These are phyloP conservation scores for Monilinia aucupariae DNA, from an alignment of 2,329 filamentous ascomycete species.

Conservation along the genomic window DNA sequence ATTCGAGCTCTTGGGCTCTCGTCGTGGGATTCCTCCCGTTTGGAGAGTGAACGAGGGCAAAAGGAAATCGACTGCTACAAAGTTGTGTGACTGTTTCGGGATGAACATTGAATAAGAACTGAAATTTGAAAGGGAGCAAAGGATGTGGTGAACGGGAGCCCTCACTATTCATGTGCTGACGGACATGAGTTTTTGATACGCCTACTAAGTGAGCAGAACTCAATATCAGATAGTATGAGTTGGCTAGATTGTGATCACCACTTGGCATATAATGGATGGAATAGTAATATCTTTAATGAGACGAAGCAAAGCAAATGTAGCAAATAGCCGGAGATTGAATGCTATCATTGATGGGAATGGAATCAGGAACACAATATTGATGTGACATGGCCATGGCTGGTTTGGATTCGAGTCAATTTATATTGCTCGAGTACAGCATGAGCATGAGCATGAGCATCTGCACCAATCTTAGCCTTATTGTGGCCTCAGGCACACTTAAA, in stretches of 20 bases:
- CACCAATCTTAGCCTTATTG: background rate
- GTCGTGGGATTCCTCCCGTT: background rate
- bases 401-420: no score
- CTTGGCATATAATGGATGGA: slow-evolving; percentile 3
- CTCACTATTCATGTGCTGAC: background rate
- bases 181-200: background rate
- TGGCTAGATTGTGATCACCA: background rate
- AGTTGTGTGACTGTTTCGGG: background rate
- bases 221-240: background rate
- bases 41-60: background rate
- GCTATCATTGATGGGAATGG: no score
- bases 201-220: background rate
- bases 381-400: no score
- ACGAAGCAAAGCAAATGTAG: background rate
- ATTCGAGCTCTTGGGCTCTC: no score
- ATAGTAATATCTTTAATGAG: no score
- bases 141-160: background rate
- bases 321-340: no score
- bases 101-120: background rate
- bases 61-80: background rate
- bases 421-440: no score
- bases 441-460: no score
- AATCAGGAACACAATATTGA: no score
- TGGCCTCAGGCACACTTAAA: background rate
- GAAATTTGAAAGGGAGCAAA: background rate